A percentile compares a stretch with the other conserved stretches of the same genome.
phyloP scores from a whole-genome alignment of 2,329 filamentous ascomycete genomes.

The Lecanicillium sp. region DNA sequence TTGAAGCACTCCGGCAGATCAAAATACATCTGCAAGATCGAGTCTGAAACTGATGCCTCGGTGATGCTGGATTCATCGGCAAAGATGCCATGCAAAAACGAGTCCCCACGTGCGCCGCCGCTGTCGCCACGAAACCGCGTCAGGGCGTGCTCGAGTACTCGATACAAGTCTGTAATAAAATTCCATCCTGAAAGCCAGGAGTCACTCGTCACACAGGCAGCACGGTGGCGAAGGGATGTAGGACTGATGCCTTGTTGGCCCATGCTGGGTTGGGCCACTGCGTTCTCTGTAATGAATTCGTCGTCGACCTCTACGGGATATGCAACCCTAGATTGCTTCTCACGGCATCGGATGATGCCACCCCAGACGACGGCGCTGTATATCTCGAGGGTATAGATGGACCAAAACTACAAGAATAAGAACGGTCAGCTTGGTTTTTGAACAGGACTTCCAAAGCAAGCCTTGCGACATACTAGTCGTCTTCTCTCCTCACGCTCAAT shows the following conservation, averaged over 20 bases:
- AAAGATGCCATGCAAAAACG: conserved; percentile 15
- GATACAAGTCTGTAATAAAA: conserved; percentile 47
- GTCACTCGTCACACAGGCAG: conserved; percentile 6
- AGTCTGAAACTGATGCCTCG: conserved; percentile 13
- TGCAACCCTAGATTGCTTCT: conserved; percentile 16
- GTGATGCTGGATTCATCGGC: conserved; percentile 11
- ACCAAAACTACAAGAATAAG: conserved; percentile 36
- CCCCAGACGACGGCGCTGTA: conserved; percentile 44
- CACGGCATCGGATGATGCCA: conserved; percentile 14
- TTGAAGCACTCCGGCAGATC: conserved; percentile 19
- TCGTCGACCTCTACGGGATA: conserved; percentile 26
- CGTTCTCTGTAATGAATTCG: conserved; percentile 27
- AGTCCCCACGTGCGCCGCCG: conserved; percentile 9
- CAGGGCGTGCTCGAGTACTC: conserved; percentile 44
- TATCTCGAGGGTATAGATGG: conserved; percentile 48
- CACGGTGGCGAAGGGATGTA: conserved; percentile 5
- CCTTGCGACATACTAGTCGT: conserved; percentile 35
- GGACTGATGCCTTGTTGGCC: conserved; percentile 6
- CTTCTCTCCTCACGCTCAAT: conserved; percentile 38
- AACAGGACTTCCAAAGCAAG: too few relatives aligned
- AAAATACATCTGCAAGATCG: conserved; percentile 17
- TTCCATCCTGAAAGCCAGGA: conserved; percentile 50
- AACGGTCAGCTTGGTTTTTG: not conserved
- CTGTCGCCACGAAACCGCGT: conserved; percentile 15
- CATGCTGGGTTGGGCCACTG: conserved; percentile 5